Conservation (phyloP, 805 yeast species). For the Nakazawaea wyomingensis region DNA sequence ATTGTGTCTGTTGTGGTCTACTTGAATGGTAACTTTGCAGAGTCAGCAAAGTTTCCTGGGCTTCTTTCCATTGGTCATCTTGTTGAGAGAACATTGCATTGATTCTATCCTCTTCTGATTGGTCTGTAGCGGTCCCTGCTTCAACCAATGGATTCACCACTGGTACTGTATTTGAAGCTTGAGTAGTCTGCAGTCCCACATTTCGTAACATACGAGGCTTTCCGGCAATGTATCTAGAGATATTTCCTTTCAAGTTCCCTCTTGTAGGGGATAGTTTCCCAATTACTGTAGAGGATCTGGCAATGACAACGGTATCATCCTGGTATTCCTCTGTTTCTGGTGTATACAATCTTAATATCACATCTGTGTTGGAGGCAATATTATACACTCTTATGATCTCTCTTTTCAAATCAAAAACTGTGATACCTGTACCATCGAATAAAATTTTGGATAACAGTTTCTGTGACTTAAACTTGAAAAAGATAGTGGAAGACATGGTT, state of each 20-base stretch:
- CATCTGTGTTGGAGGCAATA: slow-evolving; percentile 78
- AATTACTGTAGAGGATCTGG: slow-evolving; percentile 79
- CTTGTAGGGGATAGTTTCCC: slow-evolving; percentile 75
- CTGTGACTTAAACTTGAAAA: slow-evolving; percentile 82
- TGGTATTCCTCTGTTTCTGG: slow-evolving; percentile 64
- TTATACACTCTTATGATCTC: slow-evolving; percentile 81
- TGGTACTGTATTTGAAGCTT: slow-evolving; percentile 6
- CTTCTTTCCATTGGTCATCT: slow-evolving; percentile 90
- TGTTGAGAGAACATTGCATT: slow-evolving; percentile 90
- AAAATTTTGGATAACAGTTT: slow-evolving; percentile 70
- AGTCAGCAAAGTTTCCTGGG: slow-evolving; percentile 85
- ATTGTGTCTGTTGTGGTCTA: slow-evolving; percentile 15
- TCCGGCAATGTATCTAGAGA: slow-evolving; percentile 68
- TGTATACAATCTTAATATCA: slow-evolving; percentile 68
- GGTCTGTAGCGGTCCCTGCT: slow-evolving; percentile 21
- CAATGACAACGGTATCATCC: slow-evolving; percentile 88
- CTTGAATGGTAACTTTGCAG: slow-evolving; percentile 11
- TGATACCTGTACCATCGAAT: slow-evolving; percentile 95
- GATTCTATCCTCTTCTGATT: slow-evolving; percentile 82
- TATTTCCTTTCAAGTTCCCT: slow-evolving; percentile 47
- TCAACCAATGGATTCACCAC: slow-evolving; percentile 13
- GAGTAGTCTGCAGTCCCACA: slow-evolving; percentile 18
- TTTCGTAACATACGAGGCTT: slow-evolving; percentile 45
- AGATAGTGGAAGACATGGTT: slow-evolving; percentile 79
- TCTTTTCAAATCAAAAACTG: slow-evolving; percentile 89